phyloP scores from a whole-genome alignment of 257 asterid genomes.

The Anisodus tanguticus region DNA sequence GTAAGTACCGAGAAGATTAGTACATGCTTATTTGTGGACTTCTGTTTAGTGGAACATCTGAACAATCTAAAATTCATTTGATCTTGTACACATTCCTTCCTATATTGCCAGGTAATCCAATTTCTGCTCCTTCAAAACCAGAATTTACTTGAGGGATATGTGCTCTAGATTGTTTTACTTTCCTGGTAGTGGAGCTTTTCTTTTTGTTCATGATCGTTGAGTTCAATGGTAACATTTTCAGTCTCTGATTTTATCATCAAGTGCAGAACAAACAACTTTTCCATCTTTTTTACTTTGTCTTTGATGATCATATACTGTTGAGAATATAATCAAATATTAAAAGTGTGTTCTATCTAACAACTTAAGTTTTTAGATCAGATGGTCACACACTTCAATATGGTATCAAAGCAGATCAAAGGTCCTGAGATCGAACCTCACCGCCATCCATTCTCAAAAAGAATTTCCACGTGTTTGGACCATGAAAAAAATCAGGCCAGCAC shows the following conservation, averaged over 20 bases:
- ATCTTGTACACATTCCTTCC: constrained; percentile 9
- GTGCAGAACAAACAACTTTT: neutral
- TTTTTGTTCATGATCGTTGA: neutral
- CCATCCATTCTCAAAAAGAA: too few species aligned
- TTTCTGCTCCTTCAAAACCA: neutral
- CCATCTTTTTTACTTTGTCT: neutral
- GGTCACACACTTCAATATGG: too few species aligned
- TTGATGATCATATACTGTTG: neutral
- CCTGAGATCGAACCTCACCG: too few species aligned
- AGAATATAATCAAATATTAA: too few species aligned
- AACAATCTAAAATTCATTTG: constrained; percentile 4
- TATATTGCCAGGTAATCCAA: neutral
- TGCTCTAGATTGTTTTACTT: neutral
- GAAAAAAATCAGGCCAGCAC: too few species aligned
- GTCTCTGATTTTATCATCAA: neutral
- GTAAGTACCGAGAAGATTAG: neutral
- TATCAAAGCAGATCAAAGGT: too few species aligned
- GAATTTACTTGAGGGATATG: neutral
- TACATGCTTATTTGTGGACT: neutral
- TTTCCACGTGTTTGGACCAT: too few species aligned
- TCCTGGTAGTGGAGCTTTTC: constrained; percentile 16
- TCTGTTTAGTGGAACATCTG: neutral
- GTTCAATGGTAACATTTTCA: constrained; percentile 10
- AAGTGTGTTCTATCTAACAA: too few species aligned
- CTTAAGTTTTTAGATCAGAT: too few species aligned